Evolutionary conservation across 805 yeast species (phyloP), one percentile per base, ranked within the genome.

Genomic region (Saccharomycopsis fodiens): DNA sequence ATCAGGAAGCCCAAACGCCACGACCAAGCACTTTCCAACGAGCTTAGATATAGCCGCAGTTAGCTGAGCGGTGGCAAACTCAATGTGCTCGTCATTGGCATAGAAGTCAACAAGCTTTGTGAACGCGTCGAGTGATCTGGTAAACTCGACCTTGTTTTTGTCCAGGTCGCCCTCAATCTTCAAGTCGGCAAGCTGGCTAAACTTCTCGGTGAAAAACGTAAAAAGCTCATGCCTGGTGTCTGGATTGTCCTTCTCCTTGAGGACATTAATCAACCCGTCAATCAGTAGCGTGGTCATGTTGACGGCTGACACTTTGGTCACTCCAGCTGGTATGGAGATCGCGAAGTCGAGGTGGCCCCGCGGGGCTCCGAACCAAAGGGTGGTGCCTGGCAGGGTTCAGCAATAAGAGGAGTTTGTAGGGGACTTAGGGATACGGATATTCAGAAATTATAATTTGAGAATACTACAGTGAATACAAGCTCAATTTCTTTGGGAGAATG

Each of bases 71-170:
- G 19, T 32, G 4, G 46, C 35, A 8, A 41, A 15, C 5, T 31
- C 23, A 13, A 44, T 16, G 27, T 48, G 45, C 19, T 46, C 46
- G 7, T 45, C 50, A 3, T 21, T 10, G 20, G 38, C 42, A 35
- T 48, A 45, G 30, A 46, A 45, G 32, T 48, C 52, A 15, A 44
- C 25, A 13, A 48, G 41, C 17, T 16, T 21, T n/a, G 41, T 39
- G 29, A 48, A 38, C 19, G 44, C 35, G 20, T 36, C 16, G 12
- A 41, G 20, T 5, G 40, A 13, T 25, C 30, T 37, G 17, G 31
- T 41, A 41, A 48, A 48, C 20, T 32, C 36, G 29, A 10, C 10
- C 10, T 10, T 25, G 31, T 22, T 37, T 4, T 15, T 20, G 20
- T 47, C 47, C 6, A 16, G 13, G 16, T 38, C 37, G 16, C 25